Evolutionary conservation across 2,329 filamentous ascomycete genomes (phyloP), one percentile per base, ranked within the genome.

Genomic region (Colletotrichum eremochloae): DNA sequence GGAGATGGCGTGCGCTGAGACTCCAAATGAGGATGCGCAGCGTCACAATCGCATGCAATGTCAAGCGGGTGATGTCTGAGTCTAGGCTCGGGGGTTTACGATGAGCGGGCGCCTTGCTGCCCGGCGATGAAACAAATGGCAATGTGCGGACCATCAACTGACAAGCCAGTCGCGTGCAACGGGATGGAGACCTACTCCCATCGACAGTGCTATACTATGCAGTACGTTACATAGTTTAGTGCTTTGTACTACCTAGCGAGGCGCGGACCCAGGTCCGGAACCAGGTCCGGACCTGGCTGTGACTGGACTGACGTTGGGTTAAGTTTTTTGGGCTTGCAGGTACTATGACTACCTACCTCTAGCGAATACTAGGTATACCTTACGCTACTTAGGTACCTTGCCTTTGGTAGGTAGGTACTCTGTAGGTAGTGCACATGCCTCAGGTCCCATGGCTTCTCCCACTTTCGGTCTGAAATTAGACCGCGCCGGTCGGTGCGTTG

Each of bases 221-320:
- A 24, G 24, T 44, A 7, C 42, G 42, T 44, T 44, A 44, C 42
- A 44, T 20, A 44, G 42, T 18, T 42, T 9, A n/a, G 46, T 48
- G 12, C 20, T 3, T 24, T 1, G 38, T 18, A 56, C 15, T 48
- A 57, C 29, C n/a, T 38, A 31, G 46, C 20, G 57, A 48, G 57
- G 48, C 6, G 48, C 68, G 68, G 68, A 67, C 63, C 20, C 40
- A 67, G 50, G 63, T 50, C 63, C 56, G 68, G 55, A 62, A 38
- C 24, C 24, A 24, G 24, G 24, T 24, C 24, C 24, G 24, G 24
- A 24, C 24, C 24, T 24, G 24, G 24, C 24, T 24, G 33, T 48
- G 68, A 62, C 68, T 67, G 44, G 64, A 31, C 33, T 70, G 68
- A 68, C 40, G 68, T 71, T 67, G 56, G 56, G 63, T 56, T 71